Evolutionary conservation across 768 basidiomycete species (phyloP).

Genomic region (Boletus subcaerulescens): DNA sequence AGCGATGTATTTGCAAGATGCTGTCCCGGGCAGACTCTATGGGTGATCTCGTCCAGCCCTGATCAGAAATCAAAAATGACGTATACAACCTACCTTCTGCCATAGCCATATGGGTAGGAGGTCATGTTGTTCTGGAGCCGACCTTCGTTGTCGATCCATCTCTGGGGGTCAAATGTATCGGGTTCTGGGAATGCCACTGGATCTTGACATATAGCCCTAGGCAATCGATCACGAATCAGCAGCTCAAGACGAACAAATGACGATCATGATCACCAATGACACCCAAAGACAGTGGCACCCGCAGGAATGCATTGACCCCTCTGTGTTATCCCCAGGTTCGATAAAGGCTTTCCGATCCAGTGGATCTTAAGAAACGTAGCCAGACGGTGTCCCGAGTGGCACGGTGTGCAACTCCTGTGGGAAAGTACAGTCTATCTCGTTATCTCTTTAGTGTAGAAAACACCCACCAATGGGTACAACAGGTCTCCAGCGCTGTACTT

Average conservation of each 20-base stretch:
- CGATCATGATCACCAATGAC: constrained; percentile 14
- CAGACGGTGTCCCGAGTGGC: constrained; percentile 62
- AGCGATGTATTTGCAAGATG: constrained; percentile 51
- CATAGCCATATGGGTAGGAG: constrained; percentile 51
- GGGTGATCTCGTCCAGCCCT: not conserved
- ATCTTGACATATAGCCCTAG: constrained; percentile 24
- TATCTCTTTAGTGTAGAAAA: not conserved
- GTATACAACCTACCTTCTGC: constrained; percentile 31
- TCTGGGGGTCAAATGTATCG: constrained; percentile 51
- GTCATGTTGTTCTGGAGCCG: constrained; percentile 42
- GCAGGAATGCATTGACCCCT: constrained; percentile 22
- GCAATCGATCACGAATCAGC: not conserved
- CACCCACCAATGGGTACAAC: constrained; percentile 23
- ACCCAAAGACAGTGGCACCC: constrained; percentile 20
- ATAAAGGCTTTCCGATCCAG: constrained; percentile 32
- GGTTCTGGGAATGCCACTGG: constrained; percentile 28
- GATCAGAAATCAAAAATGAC: not conserved
- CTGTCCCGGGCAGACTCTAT: constrained; percentile 58
- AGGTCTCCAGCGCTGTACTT: constrained; percentile 37
- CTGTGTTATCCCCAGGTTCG: constrained; percentile 15
- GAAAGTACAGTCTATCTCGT: not conserved
- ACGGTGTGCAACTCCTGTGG: constrained; percentile 50
- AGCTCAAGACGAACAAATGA: not conserved
- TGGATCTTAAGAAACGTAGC: constrained; percentile 31
- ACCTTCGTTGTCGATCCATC: constrained; percentile 47